Conservation (phyloP, 163 green algal species). For the Chloromonas sp. region DNA sequence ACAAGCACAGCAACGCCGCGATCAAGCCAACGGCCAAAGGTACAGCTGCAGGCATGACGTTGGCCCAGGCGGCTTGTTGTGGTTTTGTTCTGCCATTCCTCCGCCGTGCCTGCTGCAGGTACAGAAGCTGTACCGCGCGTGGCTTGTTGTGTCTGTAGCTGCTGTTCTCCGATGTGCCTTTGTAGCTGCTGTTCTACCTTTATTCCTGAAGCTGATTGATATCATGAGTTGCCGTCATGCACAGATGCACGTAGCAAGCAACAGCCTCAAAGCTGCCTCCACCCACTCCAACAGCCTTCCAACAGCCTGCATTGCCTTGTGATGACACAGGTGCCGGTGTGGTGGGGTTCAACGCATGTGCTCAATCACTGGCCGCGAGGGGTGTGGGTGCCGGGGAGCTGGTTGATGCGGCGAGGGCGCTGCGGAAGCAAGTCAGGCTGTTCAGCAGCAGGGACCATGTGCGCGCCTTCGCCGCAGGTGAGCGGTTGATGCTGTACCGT, state of each 20-base stretch:
- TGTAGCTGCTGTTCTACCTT: no score
- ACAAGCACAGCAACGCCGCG: not conserved
- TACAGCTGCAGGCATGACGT: not conserved
- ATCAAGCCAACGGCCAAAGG: not conserved
- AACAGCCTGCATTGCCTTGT: constrained; percentile 49
- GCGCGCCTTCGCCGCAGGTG: constrained; percentile 50
- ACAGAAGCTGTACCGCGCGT: no score
- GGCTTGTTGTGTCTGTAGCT: no score
- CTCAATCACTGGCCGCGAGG: constrained; percentile 15
- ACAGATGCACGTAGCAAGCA: no score
- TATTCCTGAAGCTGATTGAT: no score
- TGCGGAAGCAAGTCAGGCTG: constrained; percentile 42
- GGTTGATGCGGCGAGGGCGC: constrained; percentile 14
- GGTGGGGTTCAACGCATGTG: not conserved
- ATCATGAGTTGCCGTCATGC: no score
- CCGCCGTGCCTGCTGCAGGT: not conserved
- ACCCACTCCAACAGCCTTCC: constrained; percentile 11
- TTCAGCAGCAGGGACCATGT: constrained; percentile 68
- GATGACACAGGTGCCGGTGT: not conserved
- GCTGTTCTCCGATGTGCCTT: no score
- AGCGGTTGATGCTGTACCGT: constrained; percentile 64
- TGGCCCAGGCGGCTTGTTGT: not conserved
- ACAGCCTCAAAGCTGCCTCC: not conserved
- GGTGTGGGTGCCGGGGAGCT: constrained; percentile 23
- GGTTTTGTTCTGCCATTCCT: not conserved